Percentiles rank a stretch among this genome's conserved stretches.
Evolutionary conservation across 768 basidiomycete genomes (phyloP).

Genomic region (Tulasnella calospora): DNA sequence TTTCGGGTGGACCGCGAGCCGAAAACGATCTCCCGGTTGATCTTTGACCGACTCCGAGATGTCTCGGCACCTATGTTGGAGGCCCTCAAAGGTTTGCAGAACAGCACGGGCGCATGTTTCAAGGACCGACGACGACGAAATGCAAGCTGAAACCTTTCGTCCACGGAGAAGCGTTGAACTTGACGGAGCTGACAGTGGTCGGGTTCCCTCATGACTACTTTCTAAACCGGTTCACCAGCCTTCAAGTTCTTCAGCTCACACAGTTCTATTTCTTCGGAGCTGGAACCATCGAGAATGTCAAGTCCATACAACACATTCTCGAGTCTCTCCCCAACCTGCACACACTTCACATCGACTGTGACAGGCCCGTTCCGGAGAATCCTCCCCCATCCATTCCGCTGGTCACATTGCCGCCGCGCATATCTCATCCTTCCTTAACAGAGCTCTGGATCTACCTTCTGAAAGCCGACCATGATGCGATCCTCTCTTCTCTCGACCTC

Average conservation of each 20-base stretch:
- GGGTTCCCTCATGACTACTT: neutral
- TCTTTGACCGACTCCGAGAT: constrained; percentile 53
- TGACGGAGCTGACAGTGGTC: neutral
- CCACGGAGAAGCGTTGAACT: neutral
- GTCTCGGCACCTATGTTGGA: constrained; percentile 54
- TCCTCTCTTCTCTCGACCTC: neutral
- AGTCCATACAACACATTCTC: constrained; percentile 67
- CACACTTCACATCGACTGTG: constrained; percentile 36
- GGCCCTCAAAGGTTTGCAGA: constrained; percentile 53
- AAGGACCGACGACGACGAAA: neutral
- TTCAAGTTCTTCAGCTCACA: neutral
- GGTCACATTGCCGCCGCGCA: neutral
- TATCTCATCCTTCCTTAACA: neutral
- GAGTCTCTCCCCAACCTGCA: constrained; percentile 37
- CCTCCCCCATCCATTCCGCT: neutral
- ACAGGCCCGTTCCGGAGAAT: no score
- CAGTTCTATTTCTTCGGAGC: neutral
- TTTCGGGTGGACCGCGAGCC: constrained; percentile 26
- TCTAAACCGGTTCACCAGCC: neutral
- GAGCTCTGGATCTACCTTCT: neutral
- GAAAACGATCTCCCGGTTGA: constrained; percentile 43
- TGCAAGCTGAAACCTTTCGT: neutral
- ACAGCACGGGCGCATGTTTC: constrained; percentile 40
- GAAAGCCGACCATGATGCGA: neutral
- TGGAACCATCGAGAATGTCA: constrained; percentile 61